Evolutionary conservation across 2,329 filamentous ascomycete species (phyloP), one percentile per base, ranked within the genome.

Genomic region (Colletotrichum nymphaeae): DNA sequence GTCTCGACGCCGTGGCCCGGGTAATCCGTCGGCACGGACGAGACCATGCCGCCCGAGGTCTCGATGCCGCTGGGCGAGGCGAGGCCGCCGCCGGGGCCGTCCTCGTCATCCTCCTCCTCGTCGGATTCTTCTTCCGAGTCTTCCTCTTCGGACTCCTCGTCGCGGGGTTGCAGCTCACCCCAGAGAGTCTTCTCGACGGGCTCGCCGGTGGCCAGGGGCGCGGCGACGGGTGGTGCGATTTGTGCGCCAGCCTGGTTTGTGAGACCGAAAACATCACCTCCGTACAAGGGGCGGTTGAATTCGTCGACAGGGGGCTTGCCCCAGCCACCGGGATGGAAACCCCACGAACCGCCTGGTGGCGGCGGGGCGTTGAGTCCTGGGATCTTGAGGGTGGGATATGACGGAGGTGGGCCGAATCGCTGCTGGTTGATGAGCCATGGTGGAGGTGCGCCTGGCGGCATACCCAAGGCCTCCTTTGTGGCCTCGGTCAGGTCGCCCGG

Each of bases 371-470:
- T 99, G 59, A 99, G 89, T 57, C 97, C 97, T 9, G 97, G 94
- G 73, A 99, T 95, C 81, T 97, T 97, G 65, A 98, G 88, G n/a
- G 94, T 94, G 26, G 97, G 95, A 81, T 99, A 99, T 9, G 95
- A 97, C 6, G 96, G 95, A 1, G 97, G 96, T 28, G 95, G 95
- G 0, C 97, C 97, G 78, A 95, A 94, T 77, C 96, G 92, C 83
- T 99, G 97, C 83, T 97, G 95, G 83, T 98, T 98, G 81, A 99
- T 96, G 74, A 99, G 89, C 97, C 97, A 99, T 53, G 97, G 97
- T 28, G 97, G 96, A 8, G 97, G 96, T 30, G 95, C 95, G 63
- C 95, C 95, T 16, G 95, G 94, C 26, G 95, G 94, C 86, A 99
- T 98, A 78, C 95, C 97, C 1, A 99, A 89, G 5, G 97, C 96